These are phyloP conservation scores for Amanita exitialis DNA, from an alignment of 768 basidiomycete genomes.

Conservation along the genomic window DNA sequence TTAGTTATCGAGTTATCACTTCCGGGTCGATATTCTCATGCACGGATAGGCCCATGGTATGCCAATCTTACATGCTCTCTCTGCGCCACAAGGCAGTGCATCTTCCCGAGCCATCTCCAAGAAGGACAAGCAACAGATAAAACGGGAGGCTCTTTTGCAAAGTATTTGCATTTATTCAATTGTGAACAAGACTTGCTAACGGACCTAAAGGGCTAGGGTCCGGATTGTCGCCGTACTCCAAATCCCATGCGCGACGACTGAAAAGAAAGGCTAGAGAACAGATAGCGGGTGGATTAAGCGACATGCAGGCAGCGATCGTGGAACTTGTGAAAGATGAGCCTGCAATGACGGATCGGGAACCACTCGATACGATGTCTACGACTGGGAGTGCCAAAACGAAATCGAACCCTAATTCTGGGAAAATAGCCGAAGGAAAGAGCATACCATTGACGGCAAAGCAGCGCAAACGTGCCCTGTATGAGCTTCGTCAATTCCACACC, in stretches of 20 bases:
- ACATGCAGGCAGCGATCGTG: conserved; percentile 44
- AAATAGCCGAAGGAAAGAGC: conserved; percentile 60
- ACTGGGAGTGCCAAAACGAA: conserved; percentile 11
- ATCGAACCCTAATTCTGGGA: conserved; percentile 26
- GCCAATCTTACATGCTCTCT: conserved; percentile 21
- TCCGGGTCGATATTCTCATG: neutral
- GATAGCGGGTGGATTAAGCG: conserved; percentile 37
- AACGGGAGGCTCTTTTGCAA: conserved; percentile 59
- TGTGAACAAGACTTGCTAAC: neutral
- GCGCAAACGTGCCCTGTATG: conserved; percentile 61
- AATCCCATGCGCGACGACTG: conserved; percentile 58
- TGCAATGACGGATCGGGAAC: conserved; percentile 9
- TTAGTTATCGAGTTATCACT: conserved; percentile 17
- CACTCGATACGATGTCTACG: conserved; percentile 10
- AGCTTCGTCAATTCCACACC: conserved; percentile 10
- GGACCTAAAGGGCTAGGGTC: conserved; percentile 28
- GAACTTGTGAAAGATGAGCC: conserved; percentile 32
- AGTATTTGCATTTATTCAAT: conserved; percentile 27
- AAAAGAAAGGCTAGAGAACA: conserved; percentile 63
- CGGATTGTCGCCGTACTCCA: conserved; percentile 50
- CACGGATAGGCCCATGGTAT: conserved; percentile 7
- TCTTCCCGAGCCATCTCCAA: conserved; percentile 30
- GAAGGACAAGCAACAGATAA: conserved; percentile 57
- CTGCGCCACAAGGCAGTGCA: conserved; percentile 14
- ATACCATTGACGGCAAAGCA: conserved; percentile 50